phyloP scores from a whole-genome alignment of 148 eudicot species.

The Cornus controversa region DNA sequence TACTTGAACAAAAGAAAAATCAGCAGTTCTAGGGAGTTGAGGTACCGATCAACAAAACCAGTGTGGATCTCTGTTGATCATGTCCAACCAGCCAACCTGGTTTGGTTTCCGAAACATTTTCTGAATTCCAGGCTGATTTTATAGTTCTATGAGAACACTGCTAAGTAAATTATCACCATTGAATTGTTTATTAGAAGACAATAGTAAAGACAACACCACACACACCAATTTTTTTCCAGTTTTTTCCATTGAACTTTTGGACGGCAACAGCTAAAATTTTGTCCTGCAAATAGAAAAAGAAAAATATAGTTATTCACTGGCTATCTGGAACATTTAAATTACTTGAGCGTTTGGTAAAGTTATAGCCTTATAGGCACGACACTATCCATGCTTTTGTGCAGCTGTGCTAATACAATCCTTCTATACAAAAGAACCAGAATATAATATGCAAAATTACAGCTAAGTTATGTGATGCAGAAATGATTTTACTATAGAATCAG shows the following conservation, averaged over 20 bases:
- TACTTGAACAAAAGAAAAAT: neutral
- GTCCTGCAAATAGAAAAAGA: constrained; percentile 39
- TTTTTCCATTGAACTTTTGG: constrained; percentile 49
- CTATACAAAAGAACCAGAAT: too few relatives aligned
- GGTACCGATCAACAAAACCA: too few relatives aligned
- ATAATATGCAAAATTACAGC: too few relatives aligned
- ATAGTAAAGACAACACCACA: neutral
- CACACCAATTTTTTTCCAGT: constrained; percentile 80
- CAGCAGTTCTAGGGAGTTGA: neutral
- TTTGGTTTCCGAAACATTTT: neutral
- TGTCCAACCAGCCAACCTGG: neutral
- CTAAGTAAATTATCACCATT: neutral
- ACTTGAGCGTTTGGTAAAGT: too few relatives aligned
- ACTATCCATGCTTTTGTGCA: too few relatives aligned
- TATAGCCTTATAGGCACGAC: too few relatives aligned
- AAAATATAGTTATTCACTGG: too few relatives aligned
- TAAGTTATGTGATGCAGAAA: too few relatives aligned
- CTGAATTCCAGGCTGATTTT: neutral
- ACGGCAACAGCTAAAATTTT: constrained; percentile 49
- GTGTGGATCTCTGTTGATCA: too few relatives aligned
- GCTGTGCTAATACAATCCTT: too few relatives aligned
- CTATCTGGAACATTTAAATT: too few relatives aligned
- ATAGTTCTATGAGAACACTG: constrained; percentile 1
- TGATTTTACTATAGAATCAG: too few relatives aligned
- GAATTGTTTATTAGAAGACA: neutral